Percentiles rank a stretch among this genome's conserved stretches.
Conservation (phyloP, 1,284 basidiomycete species). For the Cystobasidiaceae sp. region DNA sequence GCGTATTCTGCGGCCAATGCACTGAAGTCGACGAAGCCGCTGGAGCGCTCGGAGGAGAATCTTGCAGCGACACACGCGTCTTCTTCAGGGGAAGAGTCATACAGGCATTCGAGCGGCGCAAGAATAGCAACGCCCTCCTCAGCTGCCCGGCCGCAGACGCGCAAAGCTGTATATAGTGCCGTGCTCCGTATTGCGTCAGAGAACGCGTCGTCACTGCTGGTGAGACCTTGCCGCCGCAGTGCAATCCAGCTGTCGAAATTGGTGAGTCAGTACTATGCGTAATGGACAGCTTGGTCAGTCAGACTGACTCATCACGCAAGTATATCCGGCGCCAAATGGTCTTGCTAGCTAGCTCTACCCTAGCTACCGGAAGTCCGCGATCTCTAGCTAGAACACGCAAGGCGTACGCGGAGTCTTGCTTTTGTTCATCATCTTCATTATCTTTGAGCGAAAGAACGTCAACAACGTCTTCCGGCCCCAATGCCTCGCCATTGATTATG, state of each 20-base stretch:
- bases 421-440: constrained; percentile 44
- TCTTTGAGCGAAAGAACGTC: constrained; percentile 54
- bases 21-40: constrained; percentile 45
- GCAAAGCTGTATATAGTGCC: constrained; percentile 62
- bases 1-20: constrained; percentile 41
- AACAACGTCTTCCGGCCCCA: constrained; percentile 51
- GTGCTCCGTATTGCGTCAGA: constrained; percentile 61
- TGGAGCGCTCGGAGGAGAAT: constrained; percentile 43
- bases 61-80: constrained; percentile 42
- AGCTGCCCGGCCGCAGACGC: constrained; percentile 40
- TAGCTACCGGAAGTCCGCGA: constrained; percentile 65
- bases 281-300: no score
- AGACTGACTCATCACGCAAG: constrained; percentile 77
- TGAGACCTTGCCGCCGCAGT: constrained; percentile 57
- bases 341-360: constrained; percentile 63
- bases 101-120: background rate
- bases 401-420: constrained; percentile 47
- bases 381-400: constrained; percentile 59
- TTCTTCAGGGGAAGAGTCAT: constrained; percentile 34
- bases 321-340: constrained; percentile 82
- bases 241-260: constrained; percentile 60
- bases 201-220: constrained; percentile 64
- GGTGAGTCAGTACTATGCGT: background rate
- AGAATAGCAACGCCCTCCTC: background rate
- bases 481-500: constrained; percentile 46